phyloP scores from a whole-genome alignment of 2,329 filamentous ascomycete genomes.

The Coniochaeta sp. region DNA sequence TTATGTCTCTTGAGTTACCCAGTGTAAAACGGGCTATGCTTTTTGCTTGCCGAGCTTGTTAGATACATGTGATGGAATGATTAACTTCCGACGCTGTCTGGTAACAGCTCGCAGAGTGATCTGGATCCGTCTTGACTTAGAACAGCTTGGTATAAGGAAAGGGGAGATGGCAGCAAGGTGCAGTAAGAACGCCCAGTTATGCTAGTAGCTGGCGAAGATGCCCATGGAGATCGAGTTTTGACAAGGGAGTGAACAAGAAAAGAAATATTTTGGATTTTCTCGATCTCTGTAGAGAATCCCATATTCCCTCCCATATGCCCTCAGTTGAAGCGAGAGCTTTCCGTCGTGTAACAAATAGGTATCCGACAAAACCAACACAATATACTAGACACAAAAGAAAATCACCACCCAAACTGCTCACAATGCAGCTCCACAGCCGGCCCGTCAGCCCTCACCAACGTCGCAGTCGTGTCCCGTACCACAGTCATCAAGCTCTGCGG shows the following conservation, averaged over 20 bases:
- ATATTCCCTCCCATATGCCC: neutral
- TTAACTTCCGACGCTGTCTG: neutral
- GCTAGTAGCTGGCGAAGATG: no score
- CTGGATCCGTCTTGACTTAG: neutral
- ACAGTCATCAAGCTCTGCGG: conserved; percentile 35
- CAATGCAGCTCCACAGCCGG: conserved; percentile 44
- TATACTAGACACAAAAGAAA: neutral
- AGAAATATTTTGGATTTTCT: neutral
- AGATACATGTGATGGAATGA: neutral
- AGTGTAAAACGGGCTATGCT: neutral
- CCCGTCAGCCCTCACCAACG: conserved; percentile 33
- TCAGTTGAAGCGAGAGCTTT: neutral
- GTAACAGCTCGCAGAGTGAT: neutral
- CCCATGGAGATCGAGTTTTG: no score
- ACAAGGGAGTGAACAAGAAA: neutral
- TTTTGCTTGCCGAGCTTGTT: neutral
- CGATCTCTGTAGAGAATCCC: neutral
- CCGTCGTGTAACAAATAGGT: neutral
- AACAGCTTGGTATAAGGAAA: neutral
- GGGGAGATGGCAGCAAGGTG: no score
- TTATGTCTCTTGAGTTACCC: neutral
- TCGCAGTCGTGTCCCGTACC: conserved; percentile 36
- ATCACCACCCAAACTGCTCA: conserved; percentile 40
- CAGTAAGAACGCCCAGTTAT: neutral
- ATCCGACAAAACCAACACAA: conserved; percentile 5